phyloP scores from a whole-genome alignment of 331 rosid species.

The Rhamnella rubrinervis region DNA sequence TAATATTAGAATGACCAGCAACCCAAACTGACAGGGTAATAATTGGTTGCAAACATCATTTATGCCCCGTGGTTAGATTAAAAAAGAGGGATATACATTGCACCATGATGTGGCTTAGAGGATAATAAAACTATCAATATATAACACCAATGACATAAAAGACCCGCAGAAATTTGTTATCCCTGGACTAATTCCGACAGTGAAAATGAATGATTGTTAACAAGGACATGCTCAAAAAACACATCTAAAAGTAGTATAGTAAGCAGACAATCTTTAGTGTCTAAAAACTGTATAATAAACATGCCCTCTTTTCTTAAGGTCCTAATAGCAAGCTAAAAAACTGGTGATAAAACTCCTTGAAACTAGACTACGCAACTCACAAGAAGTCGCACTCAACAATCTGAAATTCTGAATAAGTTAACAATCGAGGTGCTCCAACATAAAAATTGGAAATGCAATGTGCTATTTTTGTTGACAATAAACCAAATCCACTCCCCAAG shows the following conservation, averaged over 20 bases:
- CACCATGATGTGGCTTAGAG: neutral
- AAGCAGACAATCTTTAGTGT: too few species aligned
- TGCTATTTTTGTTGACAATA: too few species aligned
- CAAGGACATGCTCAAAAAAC: neutral
- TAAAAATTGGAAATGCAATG: too few species aligned
- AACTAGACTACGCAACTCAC: neutral
- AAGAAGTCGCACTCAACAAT: neutral
- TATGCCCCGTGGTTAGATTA: neutral
- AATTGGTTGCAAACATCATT: slow-evolving; percentile 6
- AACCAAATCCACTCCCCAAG: neutral
- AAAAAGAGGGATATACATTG: neutral
- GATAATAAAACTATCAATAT: neutral
- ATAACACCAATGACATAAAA: too few species aligned
- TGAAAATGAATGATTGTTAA: neutral
- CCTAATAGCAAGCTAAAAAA: neutral
- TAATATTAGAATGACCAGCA: slow-evolving; percentile 29
- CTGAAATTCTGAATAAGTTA: too few species aligned
- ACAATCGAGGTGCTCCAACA: too few species aligned
- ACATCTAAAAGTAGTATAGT: too few species aligned
- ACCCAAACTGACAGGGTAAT: slow-evolving; percentile 6
- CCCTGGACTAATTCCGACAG: neutral
- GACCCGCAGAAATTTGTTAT: neutral
- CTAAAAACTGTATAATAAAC: too few species aligned
- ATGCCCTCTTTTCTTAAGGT: too few species aligned
- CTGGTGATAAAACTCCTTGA: neutral